These are phyloP conservation scores for Rhodotorula sp. DNA, from an alignment of 1,284 basidiomycete genomes.

Conservation along the genomic window DNA sequence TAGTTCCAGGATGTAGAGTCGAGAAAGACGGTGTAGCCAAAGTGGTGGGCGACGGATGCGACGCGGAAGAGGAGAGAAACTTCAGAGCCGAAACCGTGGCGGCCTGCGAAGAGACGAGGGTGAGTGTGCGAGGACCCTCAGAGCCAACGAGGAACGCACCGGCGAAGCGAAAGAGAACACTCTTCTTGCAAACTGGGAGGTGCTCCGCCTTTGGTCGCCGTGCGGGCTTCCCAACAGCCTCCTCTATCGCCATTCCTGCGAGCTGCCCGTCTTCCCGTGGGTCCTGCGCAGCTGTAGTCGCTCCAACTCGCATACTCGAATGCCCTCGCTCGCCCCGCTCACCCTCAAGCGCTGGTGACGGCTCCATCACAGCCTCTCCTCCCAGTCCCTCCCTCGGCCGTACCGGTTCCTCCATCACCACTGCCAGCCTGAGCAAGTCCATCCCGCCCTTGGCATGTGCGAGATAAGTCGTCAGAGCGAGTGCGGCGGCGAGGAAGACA, in stretches of 20 bases:
- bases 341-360: no score
- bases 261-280: neutral
- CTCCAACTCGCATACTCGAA: no score
- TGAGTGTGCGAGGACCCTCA: neutral
- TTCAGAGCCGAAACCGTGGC: conserved; percentile 43
- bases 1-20: conserved; percentile 42
- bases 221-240: neutral
- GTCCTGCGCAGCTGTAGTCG: no score
- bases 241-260: no score
- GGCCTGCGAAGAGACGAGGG: conserved; percentile 7
- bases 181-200: conserved; percentile 18
- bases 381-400: no score
- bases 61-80: conserved; percentile 38
- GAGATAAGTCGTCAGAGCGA: neutral
- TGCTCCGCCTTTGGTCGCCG: no score
- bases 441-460: neutral
- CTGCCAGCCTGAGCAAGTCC: no score
- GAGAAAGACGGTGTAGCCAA: conserved; percentile 36
- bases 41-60: conserved; percentile 35
- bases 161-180: conserved; percentile 30
- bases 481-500: neutral
- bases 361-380: neutral
- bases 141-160: conserved; percentile 6
- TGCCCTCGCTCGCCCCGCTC: no score
- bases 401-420: no score